Conservation (phyloP, 2,329 filamentous ascomycete species). For the Ciborinia camelliae region DNA sequence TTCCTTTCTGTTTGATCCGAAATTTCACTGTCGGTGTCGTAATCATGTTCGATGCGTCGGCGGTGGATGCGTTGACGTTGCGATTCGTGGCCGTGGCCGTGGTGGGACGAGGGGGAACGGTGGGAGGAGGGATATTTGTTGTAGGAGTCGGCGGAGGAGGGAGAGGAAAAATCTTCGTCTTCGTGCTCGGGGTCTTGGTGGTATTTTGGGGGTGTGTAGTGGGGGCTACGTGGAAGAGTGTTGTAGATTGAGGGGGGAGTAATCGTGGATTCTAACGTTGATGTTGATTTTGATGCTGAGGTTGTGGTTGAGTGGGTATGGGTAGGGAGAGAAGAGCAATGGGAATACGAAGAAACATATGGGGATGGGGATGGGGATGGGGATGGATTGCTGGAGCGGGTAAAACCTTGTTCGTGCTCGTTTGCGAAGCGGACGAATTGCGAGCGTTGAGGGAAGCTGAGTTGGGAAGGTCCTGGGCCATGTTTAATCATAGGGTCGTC, state of each 20-base stretch:
- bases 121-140: not conserved
- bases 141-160: not conserved
- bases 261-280: not conserved
- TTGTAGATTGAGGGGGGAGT: not conserved
- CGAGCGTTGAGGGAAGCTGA: slow-evolving; percentile 3
- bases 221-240: not conserved
- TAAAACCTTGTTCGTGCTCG: not conserved
- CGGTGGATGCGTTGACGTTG: not conserved
- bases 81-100: not conserved
- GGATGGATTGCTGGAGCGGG: slow-evolving; percentile 3
- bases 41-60: slow-evolving; percentile 11
- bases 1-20: not conserved
- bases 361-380: not conserved
- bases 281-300: not conserved
- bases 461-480: not conserved
- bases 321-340: not conserved
- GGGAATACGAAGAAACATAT: not conserved
- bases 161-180: slow-evolving; percentile 17
- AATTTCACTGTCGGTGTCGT: slow-evolving; percentile 1
- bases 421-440: not conserved
- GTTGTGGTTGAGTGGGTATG: not conserved
- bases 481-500: not conserved
- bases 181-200: slow-evolving; percentile 15
- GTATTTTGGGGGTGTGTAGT: not conserved
- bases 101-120: not conserved